These are phyloP conservation scores for Yamadazyma spencermartinsiae DNA, from an alignment of 1,139 yeast genomes.

Conservation along the genomic window DNA sequence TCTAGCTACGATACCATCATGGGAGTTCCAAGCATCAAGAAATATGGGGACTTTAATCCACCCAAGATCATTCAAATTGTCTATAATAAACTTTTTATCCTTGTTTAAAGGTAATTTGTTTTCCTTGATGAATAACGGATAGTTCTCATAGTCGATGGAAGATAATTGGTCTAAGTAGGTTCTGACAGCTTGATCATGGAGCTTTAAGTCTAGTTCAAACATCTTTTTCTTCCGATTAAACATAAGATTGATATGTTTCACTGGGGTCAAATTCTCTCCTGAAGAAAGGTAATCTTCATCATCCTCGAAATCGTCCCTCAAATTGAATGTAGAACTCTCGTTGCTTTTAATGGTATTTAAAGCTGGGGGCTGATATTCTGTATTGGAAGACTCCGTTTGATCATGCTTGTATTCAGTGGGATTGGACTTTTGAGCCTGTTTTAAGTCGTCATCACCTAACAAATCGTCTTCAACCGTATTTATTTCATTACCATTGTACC, in stretches of 20 bases:
- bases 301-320: conserved; percentile 15
- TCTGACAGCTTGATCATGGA: conserved; percentile 27
- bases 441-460: conserved; percentile 14
- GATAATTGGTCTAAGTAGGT: conserved; percentile 20
- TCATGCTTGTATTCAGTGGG: not conserved
- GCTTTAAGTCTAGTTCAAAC: conserved; percentile 22
- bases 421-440: conserved; percentile 1
- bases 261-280: conserved; percentile 12
- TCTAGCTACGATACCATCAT: conserved; percentile 71
- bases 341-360: conserved; percentile 5
- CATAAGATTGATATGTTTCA: conserved; percentile 15
- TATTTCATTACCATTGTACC: conserved; percentile 21
- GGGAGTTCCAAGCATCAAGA: conserved; percentile 68
- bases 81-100: conserved; percentile 42
- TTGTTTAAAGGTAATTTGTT: conserved; percentile 40
- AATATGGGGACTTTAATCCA: conserved; percentile 71
- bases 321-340: conserved; percentile 9
- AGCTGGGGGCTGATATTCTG: not conserved
- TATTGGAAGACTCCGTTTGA: not conserved
- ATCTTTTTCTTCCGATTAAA: conserved; percentile 14
- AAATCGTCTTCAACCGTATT: conserved; percentile 19
- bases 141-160: conserved; percentile 20
- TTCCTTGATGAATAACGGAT: conserved; percentile 30
- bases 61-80: conserved; percentile 52
- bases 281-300: conserved; percentile 11